Evolutionary conservation across 2,329 filamentous ascomycete genomes (phyloP).

Genomic region (Sarocladiaceae sp.): DNA sequence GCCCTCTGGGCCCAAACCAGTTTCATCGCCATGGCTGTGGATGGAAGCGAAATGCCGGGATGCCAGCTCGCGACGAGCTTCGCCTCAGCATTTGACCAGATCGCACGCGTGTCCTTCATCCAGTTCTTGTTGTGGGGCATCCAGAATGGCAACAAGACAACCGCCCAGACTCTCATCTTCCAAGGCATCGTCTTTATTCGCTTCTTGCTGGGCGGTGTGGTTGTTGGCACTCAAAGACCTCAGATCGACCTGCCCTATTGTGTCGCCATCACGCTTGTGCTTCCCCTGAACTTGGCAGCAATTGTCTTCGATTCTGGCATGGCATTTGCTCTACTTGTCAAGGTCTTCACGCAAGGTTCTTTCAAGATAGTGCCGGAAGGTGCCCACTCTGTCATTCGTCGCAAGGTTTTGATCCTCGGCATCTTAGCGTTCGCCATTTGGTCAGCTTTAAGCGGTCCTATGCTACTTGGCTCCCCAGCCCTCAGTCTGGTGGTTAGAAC

Average conservation of each 20-base stretch:
- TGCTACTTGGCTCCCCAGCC: slow-evolving; percentile 41
- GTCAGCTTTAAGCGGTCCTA: slow-evolving; percentile 46
- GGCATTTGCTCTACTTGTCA: slow-evolving; percentile 33
- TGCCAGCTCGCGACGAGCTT: slow-evolving; percentile 49
- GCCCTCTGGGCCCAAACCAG: slow-evolving; percentile 48
- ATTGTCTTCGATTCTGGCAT: slow-evolving; percentile 41
- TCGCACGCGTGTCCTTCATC: slow-evolving; percentile 46
- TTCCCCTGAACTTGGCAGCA: slow-evolving; percentile 38
- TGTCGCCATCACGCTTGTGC: slow-evolving; percentile 37
- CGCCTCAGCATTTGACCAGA: slow-evolving; percentile 49
- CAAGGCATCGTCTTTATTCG: slow-evolving; percentile 41
- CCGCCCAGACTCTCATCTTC: slow-evolving; percentile 31
- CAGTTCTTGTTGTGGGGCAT: slow-evolving; percentile 49
- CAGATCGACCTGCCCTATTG: slow-evolving; percentile 44
- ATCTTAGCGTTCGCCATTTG: slow-evolving; percentile 43
- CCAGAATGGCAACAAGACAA: slow-evolving; percentile 30
- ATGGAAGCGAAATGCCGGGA: slow-evolving; percentile 29
- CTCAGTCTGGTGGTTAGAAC: slow-evolving; percentile 39
- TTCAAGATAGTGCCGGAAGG: slow-evolving; percentile 25
- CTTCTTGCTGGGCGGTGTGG: slow-evolving; percentile 46
- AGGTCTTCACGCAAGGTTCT: slow-evolving; percentile 31
- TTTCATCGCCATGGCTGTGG: slow-evolving; percentile 44
- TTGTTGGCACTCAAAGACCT: slow-evolving; percentile 47
- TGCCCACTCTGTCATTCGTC: slow-evolving; percentile 20
- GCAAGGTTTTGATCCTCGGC: slow-evolving; percentile 35